phyloP scores from a whole-genome alignment of 331 rosid genomes.

The Pyracantha coccinea region DNA sequence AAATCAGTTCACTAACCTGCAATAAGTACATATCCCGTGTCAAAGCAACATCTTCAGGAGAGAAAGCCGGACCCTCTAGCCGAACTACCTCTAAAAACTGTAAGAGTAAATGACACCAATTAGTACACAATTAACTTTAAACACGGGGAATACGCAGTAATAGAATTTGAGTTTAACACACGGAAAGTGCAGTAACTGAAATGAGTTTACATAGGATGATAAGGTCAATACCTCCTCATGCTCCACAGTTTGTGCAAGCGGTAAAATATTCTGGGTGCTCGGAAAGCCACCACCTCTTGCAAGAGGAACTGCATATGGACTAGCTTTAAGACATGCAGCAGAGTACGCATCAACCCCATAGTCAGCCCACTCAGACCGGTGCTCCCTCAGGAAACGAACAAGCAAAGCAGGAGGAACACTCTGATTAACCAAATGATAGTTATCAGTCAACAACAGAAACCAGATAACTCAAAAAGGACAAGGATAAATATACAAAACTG shows the following conservation, averaged over 20 bases:
- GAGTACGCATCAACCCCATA: slow-evolving; percentile 94
- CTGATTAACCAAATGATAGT: slow-evolving; percentile 23
- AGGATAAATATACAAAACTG: not conserved
- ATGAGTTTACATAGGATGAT: not conserved
- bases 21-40: slow-evolving; percentile 87
- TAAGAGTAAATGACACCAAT: not conserved
- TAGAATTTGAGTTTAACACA: not conserved
- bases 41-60: slow-evolving; percentile 82
- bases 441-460: not conserved
- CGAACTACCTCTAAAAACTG: slow-evolving; percentile 97
- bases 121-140: not conserved
- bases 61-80: slow-evolving; percentile 91
- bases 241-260: slow-evolving; percentile 87
- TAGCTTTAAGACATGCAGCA: slow-evolving; percentile 73
- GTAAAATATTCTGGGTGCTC: slow-evolving; percentile 78
- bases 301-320: slow-evolving; percentile 83
- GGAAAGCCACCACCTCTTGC: slow-evolving; percentile 83
- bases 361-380: slow-evolving; percentile 97
- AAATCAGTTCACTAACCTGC: slow-evolving; percentile 33
- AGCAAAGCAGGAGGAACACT: slow-evolving; percentile 97
- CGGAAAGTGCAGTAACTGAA: not conserved
- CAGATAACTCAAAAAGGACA: not conserved
- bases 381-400: slow-evolving; percentile 92
- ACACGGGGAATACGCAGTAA: not conserved
- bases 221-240: slow-evolving; percentile 64